Evolutionary conservation across 306 rosid species (phyloP), one percentile per base, ranked within the genome.

Genomic region (Bauhinia variegata): DNA sequence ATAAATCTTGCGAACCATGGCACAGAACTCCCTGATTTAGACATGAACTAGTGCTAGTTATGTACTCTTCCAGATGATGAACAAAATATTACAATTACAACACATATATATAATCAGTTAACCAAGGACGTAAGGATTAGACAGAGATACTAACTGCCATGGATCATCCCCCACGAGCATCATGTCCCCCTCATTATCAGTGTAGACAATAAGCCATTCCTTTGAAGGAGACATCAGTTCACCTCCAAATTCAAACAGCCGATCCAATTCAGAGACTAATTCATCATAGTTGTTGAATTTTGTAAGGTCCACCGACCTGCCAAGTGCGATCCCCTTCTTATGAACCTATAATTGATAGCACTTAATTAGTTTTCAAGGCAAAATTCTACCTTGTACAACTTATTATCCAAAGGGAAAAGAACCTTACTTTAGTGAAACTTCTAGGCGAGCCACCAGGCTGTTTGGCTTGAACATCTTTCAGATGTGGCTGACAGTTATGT

Each of bases 141-240:
- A 65, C 3, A 60, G 8, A 43, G 54, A 65, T 77, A 47, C 99
- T 86, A 88, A 93, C 99, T 71, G 96, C 99, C 97, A 93, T 0
- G 99, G 99, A 83, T 93, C 99, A 69, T 93, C 99, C 28, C 99
- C 99, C 65, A 88, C 99, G 65, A 93, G 99, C 99, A 93, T 93
- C 91, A 88, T 90, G 77, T 93, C 99, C 8, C 87, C 96, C 79
- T 93, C 99, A 51, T 88, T 85, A 15, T 93, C 99, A 0, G 97
- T 93, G 66, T 83, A 93, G 37, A 93, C 96, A 59, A 90, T 75
- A 68, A 90, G 77, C 99, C 97, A 93, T 49, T 85, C 86, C 83
- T 86, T 93, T 63, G 63, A 77, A 1, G 88, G 83, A 55, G 84
- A 84, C 57, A 63, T 63, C 38, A 93, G 72, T 75, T 86, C 99